Evolutionary conservation across 495 filamentous ascomycete genomes (phyloP), one percentile per base, ranked within the genome.

Genomic region (Penicillium diatomitis): DNA sequence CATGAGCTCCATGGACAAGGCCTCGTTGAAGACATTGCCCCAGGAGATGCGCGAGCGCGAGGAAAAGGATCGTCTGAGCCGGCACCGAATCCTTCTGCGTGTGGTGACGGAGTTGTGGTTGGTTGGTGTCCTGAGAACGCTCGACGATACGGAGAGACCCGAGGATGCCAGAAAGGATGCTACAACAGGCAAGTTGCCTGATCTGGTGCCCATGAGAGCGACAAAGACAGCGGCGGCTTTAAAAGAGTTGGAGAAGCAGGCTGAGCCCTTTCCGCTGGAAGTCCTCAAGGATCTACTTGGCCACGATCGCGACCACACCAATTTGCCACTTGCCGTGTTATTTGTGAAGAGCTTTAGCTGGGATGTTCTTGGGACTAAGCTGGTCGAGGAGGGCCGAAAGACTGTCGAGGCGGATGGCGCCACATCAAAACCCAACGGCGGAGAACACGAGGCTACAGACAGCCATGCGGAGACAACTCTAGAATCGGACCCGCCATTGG

Each of bases 31-130:
- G 64, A 73, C 74, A 0, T 72, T 97, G 32, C 70, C 80, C 7
- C 76, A 83, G 49, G 92, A 99, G 59, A 78, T 87, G 9, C 84
- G 83, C 52, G 92, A 99, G 62, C 86, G 88, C 48, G 92, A 99
- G 69, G 92, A 99, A 64, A 96, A 94, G 64, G 92, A 97, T 41
- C 84, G 92, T 0, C 66, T 97, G 31, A 76, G 82, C 27, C 82
- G 92, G 35, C 94, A 99, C 61, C 80, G 94, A 32, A 77, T 88
- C 7, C 77, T 99, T 29, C 70, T 99, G 32, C 81, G 89, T 32
- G 85, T 96, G 2, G 88, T 91, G 34, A 96, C 92, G 8, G 94
- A 99, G 64, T 76, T 99, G 32, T 99, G 94, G 94, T 82, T 99
- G 11, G 88, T 95, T 32, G 88, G 86, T 8, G 84, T 88, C 32